These are phyloP conservation scores for Teratosphaeria zuluensis DNA, from an alignment of 2,329 filamentous ascomycete genomes.

Conservation along the genomic window DNA sequence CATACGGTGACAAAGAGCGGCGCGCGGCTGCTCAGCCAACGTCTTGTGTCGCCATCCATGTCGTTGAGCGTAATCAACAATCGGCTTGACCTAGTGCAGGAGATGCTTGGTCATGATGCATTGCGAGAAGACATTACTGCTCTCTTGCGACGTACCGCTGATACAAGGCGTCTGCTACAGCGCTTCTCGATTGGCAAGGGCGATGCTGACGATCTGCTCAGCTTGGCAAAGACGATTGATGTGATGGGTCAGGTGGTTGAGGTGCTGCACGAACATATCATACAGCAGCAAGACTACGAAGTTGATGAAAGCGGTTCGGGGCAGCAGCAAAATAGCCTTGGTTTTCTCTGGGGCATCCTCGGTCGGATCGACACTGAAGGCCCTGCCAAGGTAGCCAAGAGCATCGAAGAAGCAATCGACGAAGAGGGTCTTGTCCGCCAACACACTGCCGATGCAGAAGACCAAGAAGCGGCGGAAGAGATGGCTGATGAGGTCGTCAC, in stretches of 20 bases:
- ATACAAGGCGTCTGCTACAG: conserved; percentile 82
- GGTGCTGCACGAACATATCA: conserved; percentile 31
- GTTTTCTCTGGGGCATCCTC: conserved; percentile 27
- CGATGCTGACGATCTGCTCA: conserved; percentile 83
- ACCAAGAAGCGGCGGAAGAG: conserved; percentile 59
- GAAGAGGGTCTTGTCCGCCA: conserved; percentile 80
- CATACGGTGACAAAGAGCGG: conserved; percentile 88
- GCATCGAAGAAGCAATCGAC: conserved; percentile 73
- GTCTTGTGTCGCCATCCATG: conserved; percentile 84
- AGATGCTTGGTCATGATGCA: conserved; percentile 56
- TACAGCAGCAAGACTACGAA: conserved; percentile 18
- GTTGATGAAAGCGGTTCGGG: conserved; percentile 1
- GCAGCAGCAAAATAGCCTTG: conserved; percentile 6
- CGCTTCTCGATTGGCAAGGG: conserved; percentile 89
- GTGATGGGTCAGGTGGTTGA: conserved; percentile 58
- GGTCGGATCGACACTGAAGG: conserved; percentile 56
- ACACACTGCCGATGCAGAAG: conserved; percentile 65
- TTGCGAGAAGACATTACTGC: conserved; percentile 61
- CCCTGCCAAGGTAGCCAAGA: conserved; percentile 57
- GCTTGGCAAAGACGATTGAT: conserved; percentile 68
- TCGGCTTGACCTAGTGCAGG: conserved; percentile 71
- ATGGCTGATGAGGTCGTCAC: conserved; percentile 63
- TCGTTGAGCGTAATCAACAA: conserved; percentile 67
- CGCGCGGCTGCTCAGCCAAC: conserved; percentile 70
- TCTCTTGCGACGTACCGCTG: conserved; percentile 65